Conservation (phyloP, 495 filamentous ascomycete species). For the Cercophora sp. region DNA sequence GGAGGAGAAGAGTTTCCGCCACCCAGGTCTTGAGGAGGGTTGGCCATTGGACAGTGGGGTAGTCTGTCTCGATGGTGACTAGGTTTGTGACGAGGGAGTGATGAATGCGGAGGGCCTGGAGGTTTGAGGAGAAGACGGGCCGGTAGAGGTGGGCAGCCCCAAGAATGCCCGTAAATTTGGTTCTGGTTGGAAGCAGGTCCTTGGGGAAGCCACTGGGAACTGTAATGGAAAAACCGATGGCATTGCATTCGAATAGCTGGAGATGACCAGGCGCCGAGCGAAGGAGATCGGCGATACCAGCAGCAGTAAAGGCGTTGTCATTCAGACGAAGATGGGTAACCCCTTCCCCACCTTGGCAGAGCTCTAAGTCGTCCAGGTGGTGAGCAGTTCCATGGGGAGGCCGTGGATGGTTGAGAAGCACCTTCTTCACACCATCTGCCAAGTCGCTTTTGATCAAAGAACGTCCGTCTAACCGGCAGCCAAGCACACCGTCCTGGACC, state of each 20-base stretch:
- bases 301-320: conserved; percentile 30
- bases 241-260: conserved; percentile 43
- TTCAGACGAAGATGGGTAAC: conserved; percentile 44
- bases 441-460: conserved; percentile 27
- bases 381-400: conserved; percentile 1
- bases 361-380: conserved; percentile 13
- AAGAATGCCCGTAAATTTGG: conserved; percentile 31
- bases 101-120: conserved; percentile 42
- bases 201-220: conserved; percentile 2
- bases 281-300: conserved; percentile 30
- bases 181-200: conserved; percentile 8
- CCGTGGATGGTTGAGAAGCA: conserved; percentile 19
- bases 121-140: conserved; percentile 39
- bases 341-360: conserved; percentile 22
- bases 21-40: conserved; percentile 26
- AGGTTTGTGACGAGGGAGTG: conserved; percentile 47
- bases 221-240: conserved; percentile 17
- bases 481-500: background rate
- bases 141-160: conserved; percentile 41
- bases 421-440: conserved; percentile 24
- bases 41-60: conserved; percentile 20
- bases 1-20: conserved; percentile 35
- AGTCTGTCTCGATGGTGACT: conserved; percentile 24
- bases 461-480: conserved; percentile 30
- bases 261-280: conserved; percentile 31